Evolutionary conservation across 768 basidiomycete species (phyloP), one percentile per base, ranked within the genome.

Genomic region (Russula abietina): DNA sequence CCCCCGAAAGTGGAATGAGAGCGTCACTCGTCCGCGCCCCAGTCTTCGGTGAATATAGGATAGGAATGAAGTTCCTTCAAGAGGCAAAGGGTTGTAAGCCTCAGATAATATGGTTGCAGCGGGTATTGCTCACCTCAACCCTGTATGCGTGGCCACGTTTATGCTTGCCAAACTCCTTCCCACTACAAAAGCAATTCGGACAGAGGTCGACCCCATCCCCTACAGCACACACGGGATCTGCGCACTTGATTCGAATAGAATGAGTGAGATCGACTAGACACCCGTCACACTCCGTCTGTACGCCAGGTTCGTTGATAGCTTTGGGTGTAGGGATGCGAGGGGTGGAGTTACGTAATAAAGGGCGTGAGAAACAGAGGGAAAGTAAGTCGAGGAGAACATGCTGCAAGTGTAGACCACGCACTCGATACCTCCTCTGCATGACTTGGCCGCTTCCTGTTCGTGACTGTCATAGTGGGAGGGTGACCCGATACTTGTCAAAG

Each of bases 241-340:
- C 95, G 72, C 96, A 99, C 75, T 95, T 94, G 72, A 99, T 93
- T 65, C 95, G 89, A 65, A 97, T 85, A n/a, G 91, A 91, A 72
- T 98, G 93, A 3, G 97, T 98, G 68, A 98, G 81, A 75, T 98
- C 93, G 75, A 85, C 83, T 65, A 77, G 77, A 74, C 95, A 96
- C 16, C 83, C 75, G 72, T 94, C 93, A 77, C 93, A 95, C 67
- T 87, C 81, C 67, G 90, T 89, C 70, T 91, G 86, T 39, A 88
- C 78, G 62, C 89, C 91, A 17, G 91, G 90, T 67, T 93, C 91
- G 70, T 84, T 89, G 58, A 90, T 83, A 67, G 84, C 86, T 89
- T 67, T 32, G 62, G 48, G 50, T 89, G 67, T 32, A 63, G 48
- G 50, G 30, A 24, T 26, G 22, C 38, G 32, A 36, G 39, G 49